Conservation (phyloP, 1,284 basidiomycete genomes). For the Exobasidium rhododendri region DNA sequence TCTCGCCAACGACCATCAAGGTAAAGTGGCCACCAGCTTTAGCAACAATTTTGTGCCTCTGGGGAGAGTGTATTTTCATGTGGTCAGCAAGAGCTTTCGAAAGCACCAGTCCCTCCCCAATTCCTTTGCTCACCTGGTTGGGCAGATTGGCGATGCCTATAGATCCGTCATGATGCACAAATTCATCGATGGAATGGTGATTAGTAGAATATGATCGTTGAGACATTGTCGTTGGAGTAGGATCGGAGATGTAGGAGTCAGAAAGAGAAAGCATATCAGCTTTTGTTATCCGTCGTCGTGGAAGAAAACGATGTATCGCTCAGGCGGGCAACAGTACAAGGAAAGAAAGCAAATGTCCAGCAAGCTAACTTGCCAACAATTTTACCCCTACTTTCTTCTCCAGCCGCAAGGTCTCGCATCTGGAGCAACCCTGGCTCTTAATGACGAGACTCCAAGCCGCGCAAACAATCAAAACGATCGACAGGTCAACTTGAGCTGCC, state of each 20-base stretch:
- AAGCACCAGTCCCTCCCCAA: background rate
- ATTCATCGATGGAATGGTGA: background rate
- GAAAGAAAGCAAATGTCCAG: too few relatives aligned
- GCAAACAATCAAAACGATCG: too few relatives aligned
- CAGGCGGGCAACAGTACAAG: too few relatives aligned
- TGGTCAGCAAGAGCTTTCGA: background rate
- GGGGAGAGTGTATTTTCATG: background rate
- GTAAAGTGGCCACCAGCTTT: constrained; percentile 97
- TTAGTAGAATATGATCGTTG: background rate
- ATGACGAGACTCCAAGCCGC: too few relatives aligned
- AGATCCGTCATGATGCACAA: background rate
- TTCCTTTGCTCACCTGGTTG: constrained; percentile 70
- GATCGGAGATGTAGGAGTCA: background rate
- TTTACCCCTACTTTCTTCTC: too few relatives aligned
- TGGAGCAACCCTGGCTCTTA: too few relatives aligned
- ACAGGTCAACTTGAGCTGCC: too few relatives aligned
- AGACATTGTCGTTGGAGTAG: background rate
- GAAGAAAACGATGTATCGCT: too few relatives aligned
- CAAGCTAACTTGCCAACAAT: too few relatives aligned
- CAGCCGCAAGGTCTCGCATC: too few relatives aligned
- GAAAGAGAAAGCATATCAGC: background rate
- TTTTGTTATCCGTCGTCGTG: background rate
- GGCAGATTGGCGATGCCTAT: constrained; percentile 80
- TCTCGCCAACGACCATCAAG: constrained; percentile 95
- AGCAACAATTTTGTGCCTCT: constrained; percentile 64